Base-by-base conservation (phyloP, 208 protist species). In the Lotmaria passim region DNA sequence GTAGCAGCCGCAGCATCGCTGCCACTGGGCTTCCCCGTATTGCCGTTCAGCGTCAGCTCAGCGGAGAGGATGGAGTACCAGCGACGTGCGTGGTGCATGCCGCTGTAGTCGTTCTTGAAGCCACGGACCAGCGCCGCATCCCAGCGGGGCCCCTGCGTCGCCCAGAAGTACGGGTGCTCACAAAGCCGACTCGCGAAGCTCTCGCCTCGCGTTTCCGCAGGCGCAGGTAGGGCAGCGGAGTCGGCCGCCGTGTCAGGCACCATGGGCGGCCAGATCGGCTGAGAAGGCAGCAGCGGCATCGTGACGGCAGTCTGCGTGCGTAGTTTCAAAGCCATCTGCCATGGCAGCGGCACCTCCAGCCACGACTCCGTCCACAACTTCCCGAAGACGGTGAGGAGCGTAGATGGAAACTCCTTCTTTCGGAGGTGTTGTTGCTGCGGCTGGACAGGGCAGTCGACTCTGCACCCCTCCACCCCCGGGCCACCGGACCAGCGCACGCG, bases 121-220 rank as follows among this genome's bases (percentile, higher is more conserved):
- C 86, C 86, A 34, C 82, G 79, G 24, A 91, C 43, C 23, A 87
- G 83, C 48, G 65, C 51, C 17, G 81, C 46, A 39, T 85, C 56
- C 83, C 82, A 91, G 36, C 46, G 63, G 10, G 83, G 86, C 14
- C 83, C 83, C 62, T 91, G 86, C 36, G 86, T 91, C 2, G 86
- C 86, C 83, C 86, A 91, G 57, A 91, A 82, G 55, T 87, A 79
- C 57, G 43, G 50, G 43, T 91, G 86, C 44, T 60, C 55, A 12
- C 55, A n/a, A 4, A 60, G 55, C 19, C 36, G 36, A 39, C 36
- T 60, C 10, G 30, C 7, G 17, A 4, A 8, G 5, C 38, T 33
- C 36, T 46, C 30, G 7, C 65, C 26, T 7, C 26, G 19, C 33
- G 14, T n/a, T 15, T 38, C 4, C 15, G 57, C n/a, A 17, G 59